Evolutionary conservation across 2,329 filamentous ascomycete species (phyloP).

Genomic region (Pseudocercospora musae): DNA sequence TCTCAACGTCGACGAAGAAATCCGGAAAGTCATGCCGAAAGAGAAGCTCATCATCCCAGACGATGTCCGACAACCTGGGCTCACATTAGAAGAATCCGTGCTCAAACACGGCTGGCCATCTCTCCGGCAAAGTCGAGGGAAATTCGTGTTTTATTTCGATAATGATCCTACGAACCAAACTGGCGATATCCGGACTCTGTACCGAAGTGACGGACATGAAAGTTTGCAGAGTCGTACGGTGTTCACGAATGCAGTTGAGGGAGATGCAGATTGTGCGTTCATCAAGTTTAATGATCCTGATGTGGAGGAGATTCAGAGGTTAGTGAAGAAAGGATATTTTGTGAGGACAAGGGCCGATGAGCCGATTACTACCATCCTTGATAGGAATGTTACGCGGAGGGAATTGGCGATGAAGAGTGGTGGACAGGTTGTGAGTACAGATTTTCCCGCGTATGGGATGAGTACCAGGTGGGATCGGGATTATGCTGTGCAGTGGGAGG

Average conservation of each 20-base stretch:
- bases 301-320: conserved; percentile 42
- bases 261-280: conserved; percentile 47
- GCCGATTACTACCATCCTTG: conserved; percentile 45
- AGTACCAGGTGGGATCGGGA: conserved; percentile 48
- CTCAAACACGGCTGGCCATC: conserved; percentile 50
- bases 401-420: conserved; percentile 46
- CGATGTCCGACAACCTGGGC: conserved; percentile 41
- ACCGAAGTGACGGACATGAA: conserved; percentile 36
- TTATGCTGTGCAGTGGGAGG: conserved; percentile 41
- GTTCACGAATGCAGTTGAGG: conserved; percentile 50
- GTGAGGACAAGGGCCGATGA: conserved; percentile 50
- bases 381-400: conserved; percentile 43
- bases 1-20: conserved; percentile 47
- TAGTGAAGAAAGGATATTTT: conserved; percentile 49
- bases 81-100: conserved; percentile 48
- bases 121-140: conserved; percentile 44
- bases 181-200: conserved; percentile 38
- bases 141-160: conserved; percentile 52
- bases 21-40: conserved; percentile 42
- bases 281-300: conserved; percentile 50
- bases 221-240: conserved; percentile 46
- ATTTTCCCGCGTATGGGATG: conserved; percentile 49
- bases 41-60: conserved; percentile 48
- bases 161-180: conserved; percentile 43
- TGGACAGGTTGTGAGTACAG: conserved; percentile 51